A percentile compares a stretch with the other conserved stretches of the same genome.
Evolutionary conservation across 352 stramenopile genomes (phyloP).

Genomic region (Globisporangium abappressorium): DNA sequence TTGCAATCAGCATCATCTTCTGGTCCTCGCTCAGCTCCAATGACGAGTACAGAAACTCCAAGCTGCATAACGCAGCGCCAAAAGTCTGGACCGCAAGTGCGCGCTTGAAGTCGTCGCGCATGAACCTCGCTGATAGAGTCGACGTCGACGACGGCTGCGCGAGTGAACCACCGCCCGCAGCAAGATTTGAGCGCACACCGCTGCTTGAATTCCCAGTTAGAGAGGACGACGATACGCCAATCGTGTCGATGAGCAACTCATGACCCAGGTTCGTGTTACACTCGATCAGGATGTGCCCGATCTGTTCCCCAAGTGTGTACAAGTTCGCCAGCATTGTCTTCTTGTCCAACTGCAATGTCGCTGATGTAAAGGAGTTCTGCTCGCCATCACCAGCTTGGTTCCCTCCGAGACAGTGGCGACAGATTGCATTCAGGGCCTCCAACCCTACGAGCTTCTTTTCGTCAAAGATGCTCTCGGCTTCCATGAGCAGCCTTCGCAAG

Average conservation of each 20-base stretch:
- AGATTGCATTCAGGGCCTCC: conserved; percentile 34
- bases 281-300: conserved; percentile 66
- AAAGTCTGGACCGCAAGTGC: conserved; percentile 54
- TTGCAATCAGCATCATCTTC: conserved; percentile 57
- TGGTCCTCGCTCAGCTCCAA: conserved; percentile 59
- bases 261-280: conserved; percentile 66
- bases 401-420: conserved; percentile 2
- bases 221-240: not conserved
- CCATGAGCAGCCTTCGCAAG: conserved; percentile 48
- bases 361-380: not conserved
- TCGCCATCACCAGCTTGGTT: not conserved
- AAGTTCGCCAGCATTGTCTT: conserved; percentile 31
- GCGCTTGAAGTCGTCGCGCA: conserved; percentile 48
- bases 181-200: conserved; percentile 6
- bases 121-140: conserved; percentile 4
- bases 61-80: conserved; percentile 32
- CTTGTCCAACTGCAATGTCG: conserved; percentile 24
- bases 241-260: conserved; percentile 18
- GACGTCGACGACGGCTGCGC: not conserved
- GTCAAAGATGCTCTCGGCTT: conserved; percentile 62
- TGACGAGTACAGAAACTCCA: conserved; percentile 43
- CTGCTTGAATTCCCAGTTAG: conserved; percentile 3
- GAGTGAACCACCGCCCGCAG: not conserved
- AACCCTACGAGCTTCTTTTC: conserved; percentile 73
- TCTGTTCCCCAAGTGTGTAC: conserved; percentile 45